Percentiles rank a stretch among this genome's conserved stretches.
These are phyloP conservation scores for Populus nigra DNA, from an alignment of 345 rosid genomes.

Conservation along the genomic window DNA sequence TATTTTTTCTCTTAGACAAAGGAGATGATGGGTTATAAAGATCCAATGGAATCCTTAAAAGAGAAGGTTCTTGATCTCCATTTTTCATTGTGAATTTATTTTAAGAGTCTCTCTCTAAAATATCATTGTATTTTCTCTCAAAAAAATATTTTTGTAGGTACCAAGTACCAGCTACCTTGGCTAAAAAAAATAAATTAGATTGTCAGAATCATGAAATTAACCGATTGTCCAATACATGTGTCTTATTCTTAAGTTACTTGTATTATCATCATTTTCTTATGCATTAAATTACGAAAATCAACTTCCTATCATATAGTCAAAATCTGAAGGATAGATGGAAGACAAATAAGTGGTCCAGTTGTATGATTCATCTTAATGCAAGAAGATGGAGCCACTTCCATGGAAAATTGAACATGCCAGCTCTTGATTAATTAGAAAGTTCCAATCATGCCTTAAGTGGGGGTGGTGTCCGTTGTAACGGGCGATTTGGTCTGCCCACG, in stretches of 20 bases:
- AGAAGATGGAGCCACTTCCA: not conserved
- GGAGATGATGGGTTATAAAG: no score
- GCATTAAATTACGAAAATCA: not conserved
- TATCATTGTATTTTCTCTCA: no score
- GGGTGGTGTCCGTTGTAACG: not conserved
- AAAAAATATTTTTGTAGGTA: no score
- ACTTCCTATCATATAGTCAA: not conserved
- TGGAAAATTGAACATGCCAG: not conserved
- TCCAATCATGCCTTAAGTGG: not conserved
- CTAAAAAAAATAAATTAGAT: no score
- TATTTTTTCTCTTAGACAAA: no score
- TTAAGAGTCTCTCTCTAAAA: no score
- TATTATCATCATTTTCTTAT: no score
- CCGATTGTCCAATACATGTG: accelerated
- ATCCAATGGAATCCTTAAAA: no score
- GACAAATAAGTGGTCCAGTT: not conserved
- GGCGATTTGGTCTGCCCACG: not conserved
- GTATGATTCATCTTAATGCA: not conserved
- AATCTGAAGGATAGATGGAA: not conserved
- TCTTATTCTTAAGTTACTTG: no score
- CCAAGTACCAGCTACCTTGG: no score
- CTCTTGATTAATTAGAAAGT: not conserved
- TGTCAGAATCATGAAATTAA: accelerated
- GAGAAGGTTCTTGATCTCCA: no score
- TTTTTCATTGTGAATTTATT: no score